Evolutionary conservation across 805 yeast genomes (phyloP).

Genomic region (Yamadazyma sp.): DNA sequence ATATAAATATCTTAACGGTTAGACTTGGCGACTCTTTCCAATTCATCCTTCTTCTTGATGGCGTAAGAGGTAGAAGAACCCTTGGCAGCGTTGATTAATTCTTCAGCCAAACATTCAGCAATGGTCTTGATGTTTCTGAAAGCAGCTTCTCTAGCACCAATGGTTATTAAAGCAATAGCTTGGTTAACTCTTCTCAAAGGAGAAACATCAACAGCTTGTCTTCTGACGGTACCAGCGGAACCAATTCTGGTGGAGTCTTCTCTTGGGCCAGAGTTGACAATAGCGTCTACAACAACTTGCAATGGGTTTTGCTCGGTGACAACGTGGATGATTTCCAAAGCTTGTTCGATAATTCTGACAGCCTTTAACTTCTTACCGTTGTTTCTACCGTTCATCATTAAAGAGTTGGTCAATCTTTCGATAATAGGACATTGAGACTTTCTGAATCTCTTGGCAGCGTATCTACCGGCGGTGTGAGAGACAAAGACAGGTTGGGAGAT

Average conservation of each 20-base stretch:
- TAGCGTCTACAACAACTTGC: slow-evolving; percentile 98
- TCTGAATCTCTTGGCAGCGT: slow-evolving; percentile 99
- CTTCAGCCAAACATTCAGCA: slow-evolving; percentile 99
- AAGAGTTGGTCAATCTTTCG: slow-evolving; percentile 99
- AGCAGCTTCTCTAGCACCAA: slow-evolving; percentile 99
- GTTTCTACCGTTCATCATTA: slow-evolving; percentile 99
- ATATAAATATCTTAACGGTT: slow-evolving; percentile 80
- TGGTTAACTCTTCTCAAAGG: slow-evolving; percentile 99
- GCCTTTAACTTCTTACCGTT: slow-evolving; percentile 99
- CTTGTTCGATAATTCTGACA: slow-evolving; percentile 99
- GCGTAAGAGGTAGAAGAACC: slow-evolving; percentile 99
- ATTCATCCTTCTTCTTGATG: slow-evolving; percentile 99
- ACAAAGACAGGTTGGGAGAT: slow-evolving; percentile 96
- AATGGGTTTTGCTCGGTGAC: slow-evolving; percentile 99
- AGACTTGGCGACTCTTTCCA: slow-evolving; percentile 99
- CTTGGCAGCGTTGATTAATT: slow-evolving; percentile 99
- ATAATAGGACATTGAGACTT: slow-evolving; percentile 99
- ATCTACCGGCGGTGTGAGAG: slow-evolving; percentile 99
- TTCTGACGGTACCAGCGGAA: slow-evolving; percentile 99
- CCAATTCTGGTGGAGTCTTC: slow-evolving; percentile 99
- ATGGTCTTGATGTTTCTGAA: slow-evolving; percentile 99
- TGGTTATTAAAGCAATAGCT: slow-evolving; percentile 95
- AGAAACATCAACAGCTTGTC: slow-evolving; percentile 99
- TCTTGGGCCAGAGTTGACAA: slow-evolving; percentile 99
- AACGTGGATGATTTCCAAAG: slow-evolving; percentile 95